These are phyloP conservation scores for Populus euphratica DNA, from an alignment of 345 rosid species.

Conservation along the genomic window DNA sequence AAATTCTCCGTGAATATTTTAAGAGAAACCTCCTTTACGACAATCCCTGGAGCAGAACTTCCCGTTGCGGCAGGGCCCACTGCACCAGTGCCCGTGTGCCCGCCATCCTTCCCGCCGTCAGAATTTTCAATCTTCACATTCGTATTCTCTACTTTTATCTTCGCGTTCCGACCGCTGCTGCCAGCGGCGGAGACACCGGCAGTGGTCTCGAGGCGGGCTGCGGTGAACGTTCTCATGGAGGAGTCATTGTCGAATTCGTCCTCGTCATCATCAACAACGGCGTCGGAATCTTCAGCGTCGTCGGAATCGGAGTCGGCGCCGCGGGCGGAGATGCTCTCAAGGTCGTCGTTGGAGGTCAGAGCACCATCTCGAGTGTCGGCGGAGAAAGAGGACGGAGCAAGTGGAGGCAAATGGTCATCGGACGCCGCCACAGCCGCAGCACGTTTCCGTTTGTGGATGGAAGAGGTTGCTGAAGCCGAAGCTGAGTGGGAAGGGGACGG, in stretches of 20 bases:
- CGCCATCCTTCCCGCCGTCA: slow-evolving; percentile 62
- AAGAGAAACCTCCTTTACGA: slow-evolving; percentile 67
- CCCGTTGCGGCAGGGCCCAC: slow-evolving; percentile 37
- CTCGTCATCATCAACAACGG: slow-evolving; percentile 90
- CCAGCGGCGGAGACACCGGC: slow-evolving; percentile 35
- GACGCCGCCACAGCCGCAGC: slow-evolving; percentile 62
- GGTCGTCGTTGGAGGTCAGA: slow-evolving; percentile 88
- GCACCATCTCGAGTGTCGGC: slow-evolving; percentile 96
- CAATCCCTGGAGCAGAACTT: slow-evolving; percentile 45
- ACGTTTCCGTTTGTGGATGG: slow-evolving; percentile 89
- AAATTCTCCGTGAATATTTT: slow-evolving; percentile 86
- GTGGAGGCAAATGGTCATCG: slow-evolving; percentile 75
- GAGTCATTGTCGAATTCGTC: slow-evolving; percentile 82
- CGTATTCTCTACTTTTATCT: slow-evolving; percentile 61
- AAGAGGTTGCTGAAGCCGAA: slow-evolving; percentile 89
- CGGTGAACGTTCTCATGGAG: slow-evolving; percentile 79
- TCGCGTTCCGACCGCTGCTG: slow-evolving; percentile 44
- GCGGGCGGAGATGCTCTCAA: slow-evolving; percentile 95
- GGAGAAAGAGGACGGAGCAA: slow-evolving; percentile 84
- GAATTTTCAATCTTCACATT: slow-evolving; percentile 73
- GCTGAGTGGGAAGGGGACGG: slow-evolving; percentile 98
- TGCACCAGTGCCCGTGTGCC: slow-evolving; percentile 33
- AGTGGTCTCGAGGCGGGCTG: slow-evolving; percentile 67
- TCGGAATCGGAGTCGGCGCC: slow-evolving; percentile 76
- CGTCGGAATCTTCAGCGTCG: slow-evolving; percentile 82